Base-by-base conservation (phyloP, 2,329 filamentous ascomycete genomes). In the Metarhizium robertsii region DNA sequence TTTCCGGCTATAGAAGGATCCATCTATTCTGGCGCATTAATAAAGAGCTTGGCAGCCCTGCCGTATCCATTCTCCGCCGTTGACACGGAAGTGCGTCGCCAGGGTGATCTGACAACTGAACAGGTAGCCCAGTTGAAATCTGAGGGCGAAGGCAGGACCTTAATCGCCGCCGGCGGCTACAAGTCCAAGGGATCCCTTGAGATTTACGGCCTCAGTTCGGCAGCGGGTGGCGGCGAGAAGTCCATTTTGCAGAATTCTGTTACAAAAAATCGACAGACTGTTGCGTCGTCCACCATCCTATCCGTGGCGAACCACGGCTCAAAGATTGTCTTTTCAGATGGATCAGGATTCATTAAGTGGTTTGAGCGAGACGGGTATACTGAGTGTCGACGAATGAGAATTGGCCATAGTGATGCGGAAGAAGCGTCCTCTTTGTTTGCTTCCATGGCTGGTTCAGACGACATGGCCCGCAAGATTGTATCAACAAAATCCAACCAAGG, bases 151-250 rank as follows among this genome's bases (percentile, higher is more conserved):
- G 79, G 85, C 0, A 77, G 85, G 49, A 91, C 87, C 0, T 71
- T 96, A 30, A 80, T 96, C 53, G 89, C 90, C 2, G 89, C 88
- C 43, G 92, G 92, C 5, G 89, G 92, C 66, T 96, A 96, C 73
- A 95, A 94, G 62, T 90, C 87, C 36, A 92, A 94, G 68, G 92
- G 92, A 0, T 92, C 88, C 0, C 75, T 97, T 2, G 92, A 97
- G 66, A 73, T 96, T n/a, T 96, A 95, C 68, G 84, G 84, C 14
- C 71, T 90, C 29, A 71, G 61, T 46, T 66, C 61, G 47, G 65
- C 54, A 57, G 64, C 59, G 25, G 61, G 63, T n/a, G 59, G 64
- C 59, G 66, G 53, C 42, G 67, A 58, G 56, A 62, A 54, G 55
- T 60, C 52, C 53, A 59, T 64, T 53, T 55, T 62, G 49, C 73